Evolutionary conservation across 2,329 filamentous ascomycete genomes (phyloP).

Genomic region (Curvularia verruculosa): DNA sequence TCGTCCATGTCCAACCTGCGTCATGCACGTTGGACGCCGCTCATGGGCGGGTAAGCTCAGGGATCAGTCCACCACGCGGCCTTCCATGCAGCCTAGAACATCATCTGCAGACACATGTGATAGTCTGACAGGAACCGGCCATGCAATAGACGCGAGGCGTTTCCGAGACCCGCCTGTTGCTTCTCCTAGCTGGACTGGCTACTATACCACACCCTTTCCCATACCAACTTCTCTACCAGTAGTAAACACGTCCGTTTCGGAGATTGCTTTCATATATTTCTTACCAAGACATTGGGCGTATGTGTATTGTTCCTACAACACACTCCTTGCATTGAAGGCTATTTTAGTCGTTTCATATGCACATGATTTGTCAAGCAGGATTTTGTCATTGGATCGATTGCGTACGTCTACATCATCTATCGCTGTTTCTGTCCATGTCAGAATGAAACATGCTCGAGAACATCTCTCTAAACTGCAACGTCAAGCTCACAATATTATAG

Average conservation of each 20-base stretch:
- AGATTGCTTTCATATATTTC: not conserved
- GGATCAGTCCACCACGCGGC: not conserved
- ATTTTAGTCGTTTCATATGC: not conserved
- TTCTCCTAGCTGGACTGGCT: not conserved
- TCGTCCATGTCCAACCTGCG: not conserved
- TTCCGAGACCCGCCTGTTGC: not conserved
- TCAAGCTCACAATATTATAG: not conserved
- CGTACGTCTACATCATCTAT: not conserved
- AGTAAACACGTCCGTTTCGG: not conserved
- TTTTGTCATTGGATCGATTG: not conserved
- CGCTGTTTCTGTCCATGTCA: not conserved
- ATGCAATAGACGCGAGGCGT: not conserved
- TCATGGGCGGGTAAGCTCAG: not conserved
- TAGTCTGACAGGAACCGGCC: not conserved
- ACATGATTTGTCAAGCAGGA: not conserved
- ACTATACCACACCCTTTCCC: not conserved
- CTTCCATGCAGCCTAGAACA: conserved; percentile 6
- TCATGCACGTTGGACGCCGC: not conserved
- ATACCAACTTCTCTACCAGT: not conserved
- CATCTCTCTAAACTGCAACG: not conserved
- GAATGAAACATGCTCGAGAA: not conserved
- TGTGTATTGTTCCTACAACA: not conserved
- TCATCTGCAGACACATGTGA: not conserved
- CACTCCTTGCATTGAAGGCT: not conserved
- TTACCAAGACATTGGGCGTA: not conserved